These are phyloP conservation scores for Cladosporium sp. DNA, from an alignment of 2,329 filamentous ascomycete genomes.

Conservation along the genomic window DNA sequence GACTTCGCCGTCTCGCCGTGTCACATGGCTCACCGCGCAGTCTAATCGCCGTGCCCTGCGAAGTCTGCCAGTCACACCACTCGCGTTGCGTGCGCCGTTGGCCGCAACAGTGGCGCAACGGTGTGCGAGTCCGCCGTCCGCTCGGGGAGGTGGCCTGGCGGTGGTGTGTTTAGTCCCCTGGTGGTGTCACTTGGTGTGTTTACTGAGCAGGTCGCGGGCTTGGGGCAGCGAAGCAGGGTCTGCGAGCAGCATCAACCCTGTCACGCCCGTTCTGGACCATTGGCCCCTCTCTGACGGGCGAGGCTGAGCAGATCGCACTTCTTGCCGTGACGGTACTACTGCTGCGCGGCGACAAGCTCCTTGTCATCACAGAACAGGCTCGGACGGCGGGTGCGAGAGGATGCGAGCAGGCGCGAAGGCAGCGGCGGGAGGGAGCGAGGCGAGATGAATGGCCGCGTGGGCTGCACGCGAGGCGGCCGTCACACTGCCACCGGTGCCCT, in stretches of 20 bases:
- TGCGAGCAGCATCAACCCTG: neutral
- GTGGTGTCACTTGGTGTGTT: neutral
- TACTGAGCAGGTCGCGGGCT: neutral
- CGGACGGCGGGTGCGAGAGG: neutral
- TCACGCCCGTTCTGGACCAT: neutral
- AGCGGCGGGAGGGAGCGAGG: too few species aligned
- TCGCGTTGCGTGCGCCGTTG: neutral
- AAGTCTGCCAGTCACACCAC: neutral
- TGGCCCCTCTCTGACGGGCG: neutral
- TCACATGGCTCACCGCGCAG: neutral
- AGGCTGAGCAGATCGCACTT: neutral
- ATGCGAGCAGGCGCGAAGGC: neutral
- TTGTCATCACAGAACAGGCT: neutral
- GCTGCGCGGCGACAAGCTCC: neutral
- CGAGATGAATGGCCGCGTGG: slow-evolving; percentile 1
- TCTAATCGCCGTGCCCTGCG: neutral
- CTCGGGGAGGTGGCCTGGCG: too few species aligned
- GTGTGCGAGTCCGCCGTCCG: neutral
- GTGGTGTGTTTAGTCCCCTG: neutral
- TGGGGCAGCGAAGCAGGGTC: neutral
- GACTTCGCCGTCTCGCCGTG: neutral
- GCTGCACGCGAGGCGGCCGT: neutral
- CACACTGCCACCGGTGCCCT: neutral
- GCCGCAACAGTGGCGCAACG: slow-evolving; percentile 1
- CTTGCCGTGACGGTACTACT: too few species aligned